Conservation (phyloP, 2,329 filamentous ascomycete species). For the Dactylellina haptotyla region DNA sequence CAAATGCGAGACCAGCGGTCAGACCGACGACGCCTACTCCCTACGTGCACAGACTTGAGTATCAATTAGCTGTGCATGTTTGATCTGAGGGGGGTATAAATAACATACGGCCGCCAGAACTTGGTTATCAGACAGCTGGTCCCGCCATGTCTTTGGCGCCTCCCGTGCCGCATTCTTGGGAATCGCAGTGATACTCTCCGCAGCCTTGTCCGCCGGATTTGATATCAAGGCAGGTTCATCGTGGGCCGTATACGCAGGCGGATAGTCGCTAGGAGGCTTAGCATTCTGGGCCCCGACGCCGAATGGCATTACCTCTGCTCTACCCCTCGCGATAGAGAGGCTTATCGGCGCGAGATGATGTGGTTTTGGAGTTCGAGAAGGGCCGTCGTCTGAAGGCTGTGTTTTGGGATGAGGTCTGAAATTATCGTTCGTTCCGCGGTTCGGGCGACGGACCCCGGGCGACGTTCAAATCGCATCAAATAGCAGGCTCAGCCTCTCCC, state of each 20-base stretch:
- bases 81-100: background rate
- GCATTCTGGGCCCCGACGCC: conserved; percentile 44
- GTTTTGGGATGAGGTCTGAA: conserved; percentile 11
- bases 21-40: conserved; percentile 92
- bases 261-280: conserved; percentile 16
- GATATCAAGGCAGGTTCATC: background rate
- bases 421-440: too few species aligned
- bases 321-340: conserved; percentile 2
- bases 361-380: conserved; percentile 7
- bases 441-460: too few species aligned
- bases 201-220: background rate
- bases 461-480: too few species aligned
- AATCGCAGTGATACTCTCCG: background rate
- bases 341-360: background rate
- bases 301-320: conserved; percentile 46
- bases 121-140: conserved; percentile 38
- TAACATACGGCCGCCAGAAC: conserved; percentile 40
- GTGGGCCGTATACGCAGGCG: background rate
- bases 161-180: conserved; percentile 2
- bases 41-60: conserved; percentile 64
- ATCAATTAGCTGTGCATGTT: conserved; percentile 52
- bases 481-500: too few species aligned
- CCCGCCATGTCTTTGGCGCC: conserved; percentile 39
- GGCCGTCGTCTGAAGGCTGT: too few species aligned
- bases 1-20: conserved; percentile 81